These are phyloP conservation scores for Cajanus cajan DNA, from an alignment of 306 rosid species.

Conservation along the genomic window DNA sequence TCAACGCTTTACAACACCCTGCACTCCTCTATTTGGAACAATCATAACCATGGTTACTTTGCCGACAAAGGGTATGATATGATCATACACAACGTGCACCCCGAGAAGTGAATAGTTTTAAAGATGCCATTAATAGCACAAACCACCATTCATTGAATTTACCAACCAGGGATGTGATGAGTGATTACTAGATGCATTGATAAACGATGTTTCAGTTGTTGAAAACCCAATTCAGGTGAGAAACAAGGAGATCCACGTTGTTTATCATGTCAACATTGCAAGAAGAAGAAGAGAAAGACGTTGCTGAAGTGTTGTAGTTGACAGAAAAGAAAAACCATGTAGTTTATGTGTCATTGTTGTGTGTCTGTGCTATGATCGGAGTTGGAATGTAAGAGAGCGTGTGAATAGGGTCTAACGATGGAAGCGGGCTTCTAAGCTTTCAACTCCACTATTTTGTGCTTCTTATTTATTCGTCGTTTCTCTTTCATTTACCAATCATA, in stretches of 20 bases:
- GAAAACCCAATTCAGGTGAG: not conserved
- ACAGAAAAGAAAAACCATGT: not conserved
- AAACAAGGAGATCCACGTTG: not conserved
- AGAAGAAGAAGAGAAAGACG: not conserved
- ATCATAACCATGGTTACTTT: slow-evolving; percentile 20
- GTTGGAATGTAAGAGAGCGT: not conserved
- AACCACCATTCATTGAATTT: not conserved
- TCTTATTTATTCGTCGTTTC: not conserved
- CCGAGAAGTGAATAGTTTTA: not conserved
- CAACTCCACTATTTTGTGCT: slow-evolving; percentile 18
- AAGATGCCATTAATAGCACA: not conserved
- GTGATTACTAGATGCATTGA: not conserved
- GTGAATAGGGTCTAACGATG: slow-evolving; percentile 39
- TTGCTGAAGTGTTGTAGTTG: not conserved
- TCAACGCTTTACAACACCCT: not conserved
- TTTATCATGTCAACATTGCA: not conserved
- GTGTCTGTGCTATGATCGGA: not conserved
- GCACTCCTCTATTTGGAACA: slow-evolving; percentile 14
- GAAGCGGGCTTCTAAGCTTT: slow-evolving; percentile 34
- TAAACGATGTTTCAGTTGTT: not conserved
- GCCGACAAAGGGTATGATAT: not conserved
- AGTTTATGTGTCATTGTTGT: not conserved
- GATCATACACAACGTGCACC: not conserved
- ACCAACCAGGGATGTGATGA: not conserved
- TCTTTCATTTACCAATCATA: not conserved